Conservation (phyloP, 1,284 basidiomycete species). For the Ustilago shanxiensis region DNA sequence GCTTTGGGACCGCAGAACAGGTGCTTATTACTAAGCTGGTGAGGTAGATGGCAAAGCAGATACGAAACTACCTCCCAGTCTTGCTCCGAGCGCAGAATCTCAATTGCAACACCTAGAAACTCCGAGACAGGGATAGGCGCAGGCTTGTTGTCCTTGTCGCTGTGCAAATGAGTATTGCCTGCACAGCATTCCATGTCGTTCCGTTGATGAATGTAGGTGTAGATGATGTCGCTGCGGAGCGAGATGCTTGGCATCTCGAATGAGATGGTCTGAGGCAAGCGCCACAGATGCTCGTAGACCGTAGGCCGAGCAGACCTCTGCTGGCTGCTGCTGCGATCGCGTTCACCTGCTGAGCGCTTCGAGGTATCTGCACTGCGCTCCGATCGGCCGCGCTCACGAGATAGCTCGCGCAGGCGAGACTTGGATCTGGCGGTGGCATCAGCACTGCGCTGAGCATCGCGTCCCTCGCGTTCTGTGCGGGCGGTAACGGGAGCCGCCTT, state of each 20-base stretch:
- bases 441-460: slow-evolving; percentile 37
- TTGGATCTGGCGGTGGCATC: slow-evolving; percentile 35
- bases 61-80: slow-evolving; percentile 97
- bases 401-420: slow-evolving; percentile 48
- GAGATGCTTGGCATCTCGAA: slow-evolving; percentile 75
- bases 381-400: slow-evolving; percentile 38
- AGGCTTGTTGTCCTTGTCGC: slow-evolving; percentile 47
- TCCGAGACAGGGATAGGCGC: slow-evolving; percentile 79
- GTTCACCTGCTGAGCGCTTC: slow-evolving; percentile 26
- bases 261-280: slow-evolving; percentile 79
- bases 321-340: slow-evolving; percentile 74
- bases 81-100: slow-evolving; percentile 80
- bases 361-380: slow-evolving; percentile 35
- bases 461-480: slow-evolving; percentile 42
- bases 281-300: slow-evolving; percentile 76
- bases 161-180: slow-evolving; percentile 55
- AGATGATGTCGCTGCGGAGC: slow-evolving; percentile 73
- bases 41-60: slow-evolving; percentile 88
- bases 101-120: slow-evolving; percentile 79
- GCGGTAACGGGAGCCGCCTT: slow-evolving; percentile 15
- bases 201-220: slow-evolving; percentile 66
- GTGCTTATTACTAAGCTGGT: slow-evolving; percentile 94
- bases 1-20: slow-evolving; percentile 92
- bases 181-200: slow-evolving; percentile 72
- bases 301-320: slow-evolving; percentile 28